Conservation (phyloP, 495 filamentous ascomycete genomes). For the Podospora conica region DNA sequence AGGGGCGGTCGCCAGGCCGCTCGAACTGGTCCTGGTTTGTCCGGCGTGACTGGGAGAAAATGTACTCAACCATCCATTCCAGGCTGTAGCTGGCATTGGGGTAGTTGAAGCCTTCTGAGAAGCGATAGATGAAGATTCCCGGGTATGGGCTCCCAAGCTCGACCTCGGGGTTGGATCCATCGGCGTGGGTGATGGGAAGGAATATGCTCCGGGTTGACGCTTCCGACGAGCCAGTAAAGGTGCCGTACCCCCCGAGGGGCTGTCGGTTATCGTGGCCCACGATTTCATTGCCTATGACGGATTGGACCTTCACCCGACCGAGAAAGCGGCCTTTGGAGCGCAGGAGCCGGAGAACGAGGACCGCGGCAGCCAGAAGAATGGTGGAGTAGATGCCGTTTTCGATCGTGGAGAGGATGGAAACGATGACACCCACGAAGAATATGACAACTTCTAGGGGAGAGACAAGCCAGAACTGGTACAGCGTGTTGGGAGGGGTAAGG, state of each 20-base stretch:
- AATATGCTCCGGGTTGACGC: constrained; percentile 64
- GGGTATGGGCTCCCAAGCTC: constrained; percentile 76
- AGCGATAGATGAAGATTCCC: constrained; percentile 95
- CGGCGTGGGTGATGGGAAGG: constrained; percentile 79
- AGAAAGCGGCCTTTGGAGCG: constrained; percentile 84
- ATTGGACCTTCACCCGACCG: constrained; percentile 82
- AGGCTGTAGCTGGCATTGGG: constrained; percentile 90
- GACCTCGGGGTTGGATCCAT: constrained; percentile 86
- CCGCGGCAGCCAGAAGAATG: constrained; percentile 61
- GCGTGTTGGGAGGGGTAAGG: constrained; percentile 86
- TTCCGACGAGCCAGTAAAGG: constrained; percentile 35
- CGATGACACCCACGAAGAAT: constrained; percentile 89
- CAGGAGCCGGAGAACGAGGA: constrained; percentile 81
- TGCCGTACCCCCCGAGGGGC: constrained; percentile 40
- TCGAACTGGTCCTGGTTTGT: constrained; percentile 61
- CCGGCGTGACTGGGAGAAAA: constrained; percentile 70
- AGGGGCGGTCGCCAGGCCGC: constrained; percentile 77
- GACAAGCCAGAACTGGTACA: constrained; percentile 95
- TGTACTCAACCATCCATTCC: constrained; percentile 65
- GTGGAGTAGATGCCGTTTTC: constrained; percentile 92
- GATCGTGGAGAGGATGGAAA: constrained; percentile 82
- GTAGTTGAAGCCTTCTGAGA: constrained; percentile 95
- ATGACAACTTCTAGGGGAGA: constrained; percentile 86
- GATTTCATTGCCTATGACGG: constrained; percentile 76
- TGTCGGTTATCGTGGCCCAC: constrained; percentile 49